These are phyloP conservation scores for Dissophora globulifera DNA, from an alignment of 192 early-diverging fungal genomes.

Conservation along the genomic window DNA sequence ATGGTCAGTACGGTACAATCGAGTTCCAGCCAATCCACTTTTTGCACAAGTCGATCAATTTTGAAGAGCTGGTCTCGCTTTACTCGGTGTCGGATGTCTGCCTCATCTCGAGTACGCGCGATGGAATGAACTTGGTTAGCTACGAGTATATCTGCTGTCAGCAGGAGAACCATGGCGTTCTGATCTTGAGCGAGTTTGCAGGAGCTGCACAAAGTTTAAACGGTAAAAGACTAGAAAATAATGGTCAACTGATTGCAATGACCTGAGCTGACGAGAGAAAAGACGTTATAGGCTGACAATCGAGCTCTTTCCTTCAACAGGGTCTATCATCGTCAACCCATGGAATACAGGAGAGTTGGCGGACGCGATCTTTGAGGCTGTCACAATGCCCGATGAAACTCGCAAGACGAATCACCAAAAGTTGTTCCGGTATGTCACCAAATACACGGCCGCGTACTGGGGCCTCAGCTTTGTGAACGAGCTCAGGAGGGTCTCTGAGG, in stretches of 20 bases:
- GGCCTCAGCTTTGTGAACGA: constrained; percentile 94
- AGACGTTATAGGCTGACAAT: too few relatives aligned
- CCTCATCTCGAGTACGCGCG: constrained; percentile 95
- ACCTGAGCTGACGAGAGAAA: too few relatives aligned
- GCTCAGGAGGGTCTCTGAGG: constrained; percentile 68
- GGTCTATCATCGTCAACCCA: constrained; percentile 97
- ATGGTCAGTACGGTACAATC: constrained; percentile 95
- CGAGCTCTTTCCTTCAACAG: too few relatives aligned
- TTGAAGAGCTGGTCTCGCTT: constrained; percentile 95
- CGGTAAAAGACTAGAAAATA: constrained; percentile 68
- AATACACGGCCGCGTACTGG: constrained; percentile 98
- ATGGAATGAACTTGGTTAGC: constrained; percentile 99
- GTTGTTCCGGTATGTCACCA: constrained; percentile 93
- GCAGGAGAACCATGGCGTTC: constrained; percentile 92
- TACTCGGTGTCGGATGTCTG: constrained; percentile 98
- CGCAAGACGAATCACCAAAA: constrained; percentile 89
- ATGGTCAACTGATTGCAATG: too few relatives aligned
- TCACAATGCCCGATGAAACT: constrained; percentile 88
- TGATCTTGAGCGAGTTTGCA: constrained; percentile 98
- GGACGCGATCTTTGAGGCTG: constrained; percentile 87
- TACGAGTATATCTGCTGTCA: constrained; percentile 98
- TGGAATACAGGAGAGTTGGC: constrained; percentile 99
- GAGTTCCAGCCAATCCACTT: constrained; percentile 99
- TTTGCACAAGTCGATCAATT: constrained; percentile 94
- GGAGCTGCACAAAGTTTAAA: constrained; percentile 98